Evolutionary conservation across 1,284 basidiomycete genomes (phyloP).

Genomic region (Trametes hirsuta): DNA sequence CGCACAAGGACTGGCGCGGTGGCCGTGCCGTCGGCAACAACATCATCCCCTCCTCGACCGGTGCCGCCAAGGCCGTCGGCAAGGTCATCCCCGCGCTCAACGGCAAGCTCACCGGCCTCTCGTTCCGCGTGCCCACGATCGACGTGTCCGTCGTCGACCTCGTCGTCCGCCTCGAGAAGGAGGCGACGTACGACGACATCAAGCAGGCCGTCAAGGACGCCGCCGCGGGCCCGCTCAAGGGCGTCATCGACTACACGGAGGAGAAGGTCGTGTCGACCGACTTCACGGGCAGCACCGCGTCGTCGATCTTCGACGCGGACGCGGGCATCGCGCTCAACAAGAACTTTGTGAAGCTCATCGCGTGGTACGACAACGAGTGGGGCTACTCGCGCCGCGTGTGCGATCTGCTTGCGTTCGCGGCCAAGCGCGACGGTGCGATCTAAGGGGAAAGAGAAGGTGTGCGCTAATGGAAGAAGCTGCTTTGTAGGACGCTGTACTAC

Average conservation of each 20-base stretch:
- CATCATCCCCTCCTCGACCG: slow-evolving; percentile 99
- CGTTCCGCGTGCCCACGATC: slow-evolving; percentile 97
- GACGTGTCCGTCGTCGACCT: slow-evolving; percentile 99
- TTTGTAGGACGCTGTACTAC: slow-evolving; percentile 9
- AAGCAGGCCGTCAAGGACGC: slow-evolving; percentile 88
- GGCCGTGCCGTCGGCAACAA: slow-evolving; percentile 97
- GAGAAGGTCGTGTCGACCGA: slow-evolving; percentile 95
- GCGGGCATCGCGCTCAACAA: slow-evolving; percentile 94
- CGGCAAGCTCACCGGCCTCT: slow-evolving; percentile 95
- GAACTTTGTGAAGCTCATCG: slow-evolving; percentile 95
- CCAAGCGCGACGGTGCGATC: slow-evolving; percentile 64
- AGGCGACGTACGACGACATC: slow-evolving; percentile 88
- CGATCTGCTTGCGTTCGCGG: slow-evolving; percentile 87
- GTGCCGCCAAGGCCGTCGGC: slow-evolving; percentile 99
- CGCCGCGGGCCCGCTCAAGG: slow-evolving; percentile 72
- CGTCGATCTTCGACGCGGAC: slow-evolving; percentile 90
- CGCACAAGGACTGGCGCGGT: slow-evolving; percentile 94
- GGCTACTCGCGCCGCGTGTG: slow-evolving; percentile 95
- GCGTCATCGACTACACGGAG: slow-evolving; percentile 95
- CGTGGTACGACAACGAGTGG: slow-evolving; percentile 98
- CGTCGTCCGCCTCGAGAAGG: slow-evolving; percentile 91
- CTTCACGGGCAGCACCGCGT: slow-evolving; percentile 81
- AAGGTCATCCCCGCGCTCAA: slow-evolving; percentile 98
- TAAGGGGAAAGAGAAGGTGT: slow-evolving; percentile 20
- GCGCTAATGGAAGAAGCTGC: slow-evolving; percentile 4